Evolutionary conservation across 2,329 filamentous ascomycete genomes (phyloP), one percentile per base, ranked within the genome.

Genomic region (Colletotrichum abscissum): DNA sequence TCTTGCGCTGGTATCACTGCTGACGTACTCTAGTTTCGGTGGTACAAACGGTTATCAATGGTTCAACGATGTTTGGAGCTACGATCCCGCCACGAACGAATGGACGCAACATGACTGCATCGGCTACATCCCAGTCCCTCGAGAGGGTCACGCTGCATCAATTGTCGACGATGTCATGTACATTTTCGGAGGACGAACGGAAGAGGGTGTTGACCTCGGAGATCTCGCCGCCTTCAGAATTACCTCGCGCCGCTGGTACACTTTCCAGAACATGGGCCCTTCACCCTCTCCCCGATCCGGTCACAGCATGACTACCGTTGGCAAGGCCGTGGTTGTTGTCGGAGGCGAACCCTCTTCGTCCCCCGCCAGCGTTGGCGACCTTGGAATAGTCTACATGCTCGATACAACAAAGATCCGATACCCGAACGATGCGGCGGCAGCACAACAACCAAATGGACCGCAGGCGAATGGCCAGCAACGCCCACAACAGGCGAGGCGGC

Each of bases 11-110:
- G 58, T 14, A 30, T 12, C 28, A 46, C 55, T 59, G 26, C 35
- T 66, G 22, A 49, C 11, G 28, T 77, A 78, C 78, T 28, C 30
- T 77, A 97, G 94, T n/a, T 99, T 99, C 81, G 97, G 97, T 77
- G 97, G 97, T 75, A 99, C 97, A 2, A 98, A 99, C 80, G 97
- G 97, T 54, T 91, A 95, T 69, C 92, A 94, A 79, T 99, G 97
- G 97, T 99, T 98, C 86, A 99, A 98, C 82, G 97, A 99, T 81
- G 97, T 99, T 60, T 99, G 97, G 97, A 94, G 92, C 65, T 99
- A 97, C 81, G 96, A 98, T 78, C 94, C 95, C 8, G 88, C 91
- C 68, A 86, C 90, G 58, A 98, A 98, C 82, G 86, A 89, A 69
- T 99, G 97, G 97, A 86, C 91, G 11, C 93, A 97, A 80, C 88